Evolutionary conservation across 805 yeast genomes (phyloP), one percentile per base, ranked within the genome.

Genomic region (Scheffersomyces coipomensis): DNA sequence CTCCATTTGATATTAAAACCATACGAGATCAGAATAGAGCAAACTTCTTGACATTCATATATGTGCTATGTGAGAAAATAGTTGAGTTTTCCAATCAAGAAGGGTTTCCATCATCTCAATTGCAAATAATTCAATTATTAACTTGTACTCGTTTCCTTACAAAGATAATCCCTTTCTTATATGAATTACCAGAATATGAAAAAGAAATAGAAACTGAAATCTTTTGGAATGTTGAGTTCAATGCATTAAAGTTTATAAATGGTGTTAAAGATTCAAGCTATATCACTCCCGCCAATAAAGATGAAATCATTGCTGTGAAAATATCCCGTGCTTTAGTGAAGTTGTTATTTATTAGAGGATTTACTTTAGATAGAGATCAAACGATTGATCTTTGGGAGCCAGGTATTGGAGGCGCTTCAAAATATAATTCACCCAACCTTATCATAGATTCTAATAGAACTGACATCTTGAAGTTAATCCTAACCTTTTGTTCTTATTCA

Each of bases 81-180:
- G 57, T 70, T 46, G 41, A 37, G 2, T 33, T 48, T 6, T 37
- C 53, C n/a, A 21, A 39, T 6, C 15, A 26, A 9, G 37, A 39
- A 9, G 33, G 26, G 6, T 32, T 33, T 1, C 60, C 34, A 16
- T 47, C 48, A 16, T 35, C 49, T 15, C 23, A 38, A 17, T 48
- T 62, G 36, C 59, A 66, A 12, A 39, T 53, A 2, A 43, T 42
- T n/a, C 63, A 77, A 45, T 52, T 81, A 9, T 60, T 85, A 34
- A 83, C 79, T 43, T 80, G 88, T 49, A 49, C 83, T 5, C 71
- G 96, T 26, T 57, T 85, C 4, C 58, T 90, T 29, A 78, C 87
- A 2, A 75, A 79, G 43, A 38, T 85, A 3, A 45, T 85, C 16
- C 97, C 97, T 0, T 73, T 78, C 34, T 53, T 83, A 5, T 85